phyloP scores from a whole-genome alignment of 2,329 filamentous ascomycete genomes.

The Aureobasidium sp. region DNA sequence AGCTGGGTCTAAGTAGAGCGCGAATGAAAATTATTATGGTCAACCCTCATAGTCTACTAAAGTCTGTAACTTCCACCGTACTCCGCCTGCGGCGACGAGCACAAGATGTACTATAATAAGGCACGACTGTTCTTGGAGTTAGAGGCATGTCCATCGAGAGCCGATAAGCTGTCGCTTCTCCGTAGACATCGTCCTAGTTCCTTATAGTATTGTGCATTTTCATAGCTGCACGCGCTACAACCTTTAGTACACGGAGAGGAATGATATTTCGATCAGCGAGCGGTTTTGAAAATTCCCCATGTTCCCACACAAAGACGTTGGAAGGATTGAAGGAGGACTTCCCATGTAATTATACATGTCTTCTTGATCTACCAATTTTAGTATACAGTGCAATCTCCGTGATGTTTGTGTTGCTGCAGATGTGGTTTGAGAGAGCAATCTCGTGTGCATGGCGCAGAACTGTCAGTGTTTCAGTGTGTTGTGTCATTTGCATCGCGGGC shows the following conservation, averaged over 20 bases:
- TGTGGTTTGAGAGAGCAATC: not conserved
- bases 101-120: too few relatives aligned
- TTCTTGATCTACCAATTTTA: not conserved
- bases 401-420: not conserved
- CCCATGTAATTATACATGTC: not conserved
- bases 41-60: not conserved
- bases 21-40: not conserved
- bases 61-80: too few relatives aligned
- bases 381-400: not conserved
- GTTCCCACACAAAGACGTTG: not conserved
- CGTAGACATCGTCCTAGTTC: too few relatives aligned
- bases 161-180: too few relatives aligned
- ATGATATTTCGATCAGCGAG: constrained; percentile 4
- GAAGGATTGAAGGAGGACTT: not conserved
- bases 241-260: too few relatives aligned
- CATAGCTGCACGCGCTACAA: too few relatives aligned
- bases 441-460: not conserved
- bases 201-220: too few relatives aligned
- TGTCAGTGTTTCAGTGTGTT: not conserved
- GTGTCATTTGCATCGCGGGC: not conserved
- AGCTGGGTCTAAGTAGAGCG: not conserved
- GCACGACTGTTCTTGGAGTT: too few relatives aligned
- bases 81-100: too few relatives aligned
- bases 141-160: too few relatives aligned
- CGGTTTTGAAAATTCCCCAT: not conserved